A percentile compares a stretch with the other conserved stretches of the same genome.
Evolutionary conservation across 805 yeast genomes (phyloP).

Genomic region (Myxozyma monticola): DNA sequence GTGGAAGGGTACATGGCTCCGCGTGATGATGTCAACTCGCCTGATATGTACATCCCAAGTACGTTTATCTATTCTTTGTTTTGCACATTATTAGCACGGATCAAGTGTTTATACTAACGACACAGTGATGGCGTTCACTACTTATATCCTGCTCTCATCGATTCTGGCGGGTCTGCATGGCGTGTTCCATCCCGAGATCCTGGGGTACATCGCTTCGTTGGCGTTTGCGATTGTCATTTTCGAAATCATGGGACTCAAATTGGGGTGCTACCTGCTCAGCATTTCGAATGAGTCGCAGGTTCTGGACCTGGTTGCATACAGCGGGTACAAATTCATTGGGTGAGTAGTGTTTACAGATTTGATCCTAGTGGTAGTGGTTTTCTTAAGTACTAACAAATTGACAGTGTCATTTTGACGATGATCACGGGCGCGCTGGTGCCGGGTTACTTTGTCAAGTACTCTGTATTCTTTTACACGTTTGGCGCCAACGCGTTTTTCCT

Average conservation of each 20-base stretch:
- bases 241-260: slow-evolving; percentile 72
- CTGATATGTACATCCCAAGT: slow-evolving; percentile 88
- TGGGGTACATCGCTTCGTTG: slow-evolving; percentile 83
- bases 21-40: slow-evolving; percentile 84
- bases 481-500: slow-evolving; percentile 56
- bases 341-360: slow-evolving; percentile 43
- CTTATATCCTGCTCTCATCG: slow-evolving; percentile 83
- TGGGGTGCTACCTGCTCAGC: slow-evolving; percentile 74
- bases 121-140: slow-evolving; percentile 76
- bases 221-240: slow-evolving; percentile 77
- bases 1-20: slow-evolving; percentile 68
- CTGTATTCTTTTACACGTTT: slow-evolving; percentile 52
- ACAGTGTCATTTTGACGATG: slow-evolving; percentile 39
- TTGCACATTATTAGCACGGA: not conserved
- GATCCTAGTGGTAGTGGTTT: no score
- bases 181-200: slow-evolving; percentile 86
- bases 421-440: slow-evolving; percentile 37
- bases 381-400: no score
- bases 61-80: not conserved
- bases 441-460: slow-evolving; percentile 48
- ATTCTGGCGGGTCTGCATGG: slow-evolving; percentile 82
- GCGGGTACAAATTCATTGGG: slow-evolving; percentile 93
- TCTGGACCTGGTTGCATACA: slow-evolving; percentile 83
- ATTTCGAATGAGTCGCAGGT: slow-evolving; percentile 49
- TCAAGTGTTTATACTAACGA: not conserved